Evolutionary conservation across 805 yeast species (phyloP).

Genomic region (Barnettozyma sucrosica): DNA sequence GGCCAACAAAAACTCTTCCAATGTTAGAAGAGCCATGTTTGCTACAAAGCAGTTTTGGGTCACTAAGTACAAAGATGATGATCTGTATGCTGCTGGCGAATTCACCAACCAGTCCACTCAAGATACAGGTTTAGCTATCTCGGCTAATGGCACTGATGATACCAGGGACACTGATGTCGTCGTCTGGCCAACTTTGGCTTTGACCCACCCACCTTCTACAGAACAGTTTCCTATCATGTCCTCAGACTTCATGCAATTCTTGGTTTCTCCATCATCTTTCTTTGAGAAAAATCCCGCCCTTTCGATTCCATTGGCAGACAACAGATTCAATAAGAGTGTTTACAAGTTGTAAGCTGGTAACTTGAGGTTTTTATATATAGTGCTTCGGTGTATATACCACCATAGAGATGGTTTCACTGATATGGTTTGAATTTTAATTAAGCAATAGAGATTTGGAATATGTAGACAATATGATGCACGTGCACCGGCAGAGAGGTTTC

Average conservation of each 20-base stretch:
- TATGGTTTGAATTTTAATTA: no score
- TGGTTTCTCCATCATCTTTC: slow-evolving; percentile 66
- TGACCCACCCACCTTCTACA: slow-evolving; percentile 76
- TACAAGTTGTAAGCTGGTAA: slow-evolving; percentile 2
- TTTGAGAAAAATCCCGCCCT: slow-evolving; percentile 74
- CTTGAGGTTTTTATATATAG: no score
- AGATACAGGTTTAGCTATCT: slow-evolving; percentile 66
- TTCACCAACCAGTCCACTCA: slow-evolving; percentile 73
- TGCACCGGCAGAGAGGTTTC: no score
- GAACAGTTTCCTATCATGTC: slow-evolving; percentile 93
- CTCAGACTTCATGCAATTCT: slow-evolving; percentile 66
- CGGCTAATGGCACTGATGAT: slow-evolving; percentile 62
- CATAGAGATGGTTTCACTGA: no score
- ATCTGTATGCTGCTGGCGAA: slow-evolving; percentile 77
- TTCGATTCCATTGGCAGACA: slow-evolving; percentile 68
- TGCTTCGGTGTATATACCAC: no score
- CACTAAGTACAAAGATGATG: slow-evolving; percentile 67
- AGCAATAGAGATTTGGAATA: no score
- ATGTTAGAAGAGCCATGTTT: slow-evolving; percentile 64
- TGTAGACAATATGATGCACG: no score
- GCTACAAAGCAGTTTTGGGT: slow-evolving; percentile 82
- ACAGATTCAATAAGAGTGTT: slow-evolving; percentile 52
- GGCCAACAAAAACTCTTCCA: slow-evolving; percentile 58
- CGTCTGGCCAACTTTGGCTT: slow-evolving; percentile 76
- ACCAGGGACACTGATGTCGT: slow-evolving; percentile 74